Evolutionary conservation across 2,329 filamentous ascomycete species (phyloP).

Genomic region (Amesomyces nigricolor): DNA sequence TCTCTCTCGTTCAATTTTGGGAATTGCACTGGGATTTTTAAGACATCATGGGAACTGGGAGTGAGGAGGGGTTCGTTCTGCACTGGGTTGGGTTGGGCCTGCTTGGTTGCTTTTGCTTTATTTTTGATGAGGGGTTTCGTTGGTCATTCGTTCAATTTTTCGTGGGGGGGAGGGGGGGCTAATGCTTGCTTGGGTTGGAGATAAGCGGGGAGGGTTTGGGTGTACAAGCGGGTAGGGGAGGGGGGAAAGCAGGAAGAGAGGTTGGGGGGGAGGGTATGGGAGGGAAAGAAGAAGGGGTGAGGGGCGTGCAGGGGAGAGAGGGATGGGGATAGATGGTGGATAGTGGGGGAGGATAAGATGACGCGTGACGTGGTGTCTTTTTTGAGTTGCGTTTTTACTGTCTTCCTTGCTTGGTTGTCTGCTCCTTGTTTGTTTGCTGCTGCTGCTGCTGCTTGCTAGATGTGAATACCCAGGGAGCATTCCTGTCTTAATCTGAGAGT

Average conservation of each 20-base stretch:
- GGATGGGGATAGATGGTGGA: not conserved
- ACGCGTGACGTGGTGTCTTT: not conserved
- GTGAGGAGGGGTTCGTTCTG: not conserved
- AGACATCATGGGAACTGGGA: too few species aligned
- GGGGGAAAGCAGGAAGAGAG: not conserved
- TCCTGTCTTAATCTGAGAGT: not conserved
- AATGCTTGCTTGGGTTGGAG: too few species aligned
- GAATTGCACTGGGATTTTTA: not conserved
- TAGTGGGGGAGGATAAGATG: not conserved
- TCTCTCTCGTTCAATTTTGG: not conserved
- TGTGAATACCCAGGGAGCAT: slow-evolving; percentile 16
- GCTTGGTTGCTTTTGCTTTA: not conserved
- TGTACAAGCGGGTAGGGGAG: not conserved
- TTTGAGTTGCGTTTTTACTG: not conserved
- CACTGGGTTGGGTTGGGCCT: not conserved
- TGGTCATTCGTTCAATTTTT: too few species aligned
- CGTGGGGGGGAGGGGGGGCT: too few species aligned
- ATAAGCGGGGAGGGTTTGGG: not conserved
- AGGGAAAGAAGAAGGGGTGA: not conserved
- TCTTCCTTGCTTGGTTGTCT: not conserved
- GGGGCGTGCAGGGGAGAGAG: not conserved
- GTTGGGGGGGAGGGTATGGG: not conserved
- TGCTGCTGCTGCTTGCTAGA: slow-evolving; percentile 14
- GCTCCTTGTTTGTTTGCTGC: not conserved
- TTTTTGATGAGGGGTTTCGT: not conserved